phyloP scores from a whole-genome alignment of 1,284 basidiomycete species.

The Athelia sp. region DNA sequence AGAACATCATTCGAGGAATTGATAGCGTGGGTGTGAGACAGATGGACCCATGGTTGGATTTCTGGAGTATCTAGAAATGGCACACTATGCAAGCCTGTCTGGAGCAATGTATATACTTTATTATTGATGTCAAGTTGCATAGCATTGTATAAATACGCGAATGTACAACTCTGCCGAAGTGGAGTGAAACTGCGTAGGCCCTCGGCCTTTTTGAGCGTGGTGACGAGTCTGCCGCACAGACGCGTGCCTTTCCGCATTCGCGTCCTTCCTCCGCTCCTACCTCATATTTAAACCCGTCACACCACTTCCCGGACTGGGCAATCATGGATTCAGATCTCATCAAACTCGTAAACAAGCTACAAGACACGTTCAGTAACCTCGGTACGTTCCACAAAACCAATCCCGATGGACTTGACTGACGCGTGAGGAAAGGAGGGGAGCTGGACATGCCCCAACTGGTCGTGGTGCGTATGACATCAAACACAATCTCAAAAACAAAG shows the following conservation, averaged over 20 bases:
- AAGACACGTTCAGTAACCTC: slow-evolving; percentile 82
- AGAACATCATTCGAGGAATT: slow-evolving; percentile 43
- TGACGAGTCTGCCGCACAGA: slow-evolving; percentile 1
- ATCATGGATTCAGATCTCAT: slow-evolving; percentile 93
- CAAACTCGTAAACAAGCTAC: slow-evolving; percentile 92
- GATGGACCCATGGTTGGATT: slow-evolving; percentile 31
- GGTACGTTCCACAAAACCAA: slow-evolving; percentile 39
- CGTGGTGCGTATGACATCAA: slow-evolving; percentile 51
- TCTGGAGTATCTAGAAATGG: slow-evolving; percentile 23
- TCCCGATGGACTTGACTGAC: slow-evolving; percentile 3
- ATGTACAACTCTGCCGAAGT: no score
- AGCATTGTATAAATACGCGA: no score
- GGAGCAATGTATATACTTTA: no score
- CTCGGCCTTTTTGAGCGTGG: not conserved
- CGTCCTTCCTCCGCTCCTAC: slow-evolving; percentile 5
- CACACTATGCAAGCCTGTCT: no score
- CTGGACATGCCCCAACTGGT: slow-evolving; percentile 84
- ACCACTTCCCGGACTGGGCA: slow-evolving; percentile 10
- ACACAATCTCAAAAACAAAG: slow-evolving; percentile 1
- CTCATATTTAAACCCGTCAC: not conserved
- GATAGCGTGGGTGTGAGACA: slow-evolving; percentile 20
- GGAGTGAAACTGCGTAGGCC: no score
- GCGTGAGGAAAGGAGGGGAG: slow-evolving; percentile 58
- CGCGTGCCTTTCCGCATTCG: slow-evolving; percentile 1
- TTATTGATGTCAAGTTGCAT: no score